A percentile compares a stretch with the other conserved stretches of the same genome.
Evolutionary conservation across 345 rosid species (phyloP).

Genomic region (Ceriops tagal): DNA sequence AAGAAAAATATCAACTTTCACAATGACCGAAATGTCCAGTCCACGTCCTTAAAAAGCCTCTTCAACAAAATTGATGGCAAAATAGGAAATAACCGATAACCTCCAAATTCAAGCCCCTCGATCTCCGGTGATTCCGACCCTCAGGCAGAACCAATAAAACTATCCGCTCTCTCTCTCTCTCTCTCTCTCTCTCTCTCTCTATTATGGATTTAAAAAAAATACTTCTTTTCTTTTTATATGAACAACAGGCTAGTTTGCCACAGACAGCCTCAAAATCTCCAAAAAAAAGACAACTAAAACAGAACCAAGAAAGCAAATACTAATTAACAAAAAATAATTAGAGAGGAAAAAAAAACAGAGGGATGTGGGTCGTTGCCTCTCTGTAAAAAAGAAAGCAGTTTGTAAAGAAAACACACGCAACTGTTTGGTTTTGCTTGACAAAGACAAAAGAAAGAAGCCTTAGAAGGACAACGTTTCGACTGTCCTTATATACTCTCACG

Average conservation of each 20-base stretch:
- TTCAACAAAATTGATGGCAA: background rate
- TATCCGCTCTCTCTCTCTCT: conserved; percentile 9
- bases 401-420: background rate
- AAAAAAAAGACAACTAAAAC: background rate
- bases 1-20: background rate
- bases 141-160: conserved; percentile 6
- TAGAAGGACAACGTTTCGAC: background rate
- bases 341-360: too few relatives aligned
- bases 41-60: background rate
- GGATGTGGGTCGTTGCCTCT: background rate
- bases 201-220: background rate
- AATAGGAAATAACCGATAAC: background rate
- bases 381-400: conserved; percentile 20
- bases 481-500: background rate
- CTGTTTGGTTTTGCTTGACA: too few relatives aligned
- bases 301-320: background rate
- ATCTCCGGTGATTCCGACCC: conserved; percentile 15
- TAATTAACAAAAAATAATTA: background rate
- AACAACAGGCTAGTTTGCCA: background rate
- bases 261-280: conserved; percentile 1
- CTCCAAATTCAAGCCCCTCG: conserved; percentile 2
- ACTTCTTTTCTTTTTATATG: background rate
- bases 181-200: background rate
- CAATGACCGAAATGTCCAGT: background rate
- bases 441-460: background rate